Conservation (phyloP, 345 rosid species). For the Eucalyptus albens region DNA sequence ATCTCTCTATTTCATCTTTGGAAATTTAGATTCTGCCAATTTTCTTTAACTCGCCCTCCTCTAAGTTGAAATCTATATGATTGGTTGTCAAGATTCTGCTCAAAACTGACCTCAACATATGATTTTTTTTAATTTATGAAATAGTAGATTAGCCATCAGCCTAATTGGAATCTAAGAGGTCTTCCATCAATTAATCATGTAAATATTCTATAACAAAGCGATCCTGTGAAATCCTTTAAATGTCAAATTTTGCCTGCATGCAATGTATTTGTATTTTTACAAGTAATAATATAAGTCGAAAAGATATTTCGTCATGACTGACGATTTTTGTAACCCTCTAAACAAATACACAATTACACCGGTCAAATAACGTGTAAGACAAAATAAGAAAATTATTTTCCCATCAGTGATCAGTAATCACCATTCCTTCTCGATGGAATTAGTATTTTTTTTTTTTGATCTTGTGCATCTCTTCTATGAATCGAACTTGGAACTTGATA, state of each 20-base stretch:
- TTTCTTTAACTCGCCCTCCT: background rate
- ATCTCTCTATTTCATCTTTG: background rate
- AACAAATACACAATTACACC: background rate
- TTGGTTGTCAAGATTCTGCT: background rate
- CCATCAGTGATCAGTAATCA: accelerated
- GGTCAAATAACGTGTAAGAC: background rate
- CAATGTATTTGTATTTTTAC: background rate
- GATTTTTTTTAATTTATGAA: background rate
- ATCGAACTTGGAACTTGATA: accelerated
- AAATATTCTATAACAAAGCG: background rate
- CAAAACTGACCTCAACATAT: background rate
- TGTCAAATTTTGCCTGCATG: background rate
- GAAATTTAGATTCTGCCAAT: background rate
- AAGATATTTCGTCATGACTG: background rate
- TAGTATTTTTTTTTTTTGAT: no score
- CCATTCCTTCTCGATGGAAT: background rate
- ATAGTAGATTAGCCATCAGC: background rate
- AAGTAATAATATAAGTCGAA: background rate
- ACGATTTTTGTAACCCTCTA: background rate
- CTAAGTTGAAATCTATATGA: background rate
- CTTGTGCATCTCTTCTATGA: background rate
- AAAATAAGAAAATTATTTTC: background rate
- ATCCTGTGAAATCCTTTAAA: background rate
- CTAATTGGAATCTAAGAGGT: background rate
- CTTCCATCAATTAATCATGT: background rate